Percentiles rank a stretch among this genome's conserved stretches.
phyloP scores from a whole-genome alignment of 1,139 yeast species.

The Yamadazyma atlantica region DNA sequence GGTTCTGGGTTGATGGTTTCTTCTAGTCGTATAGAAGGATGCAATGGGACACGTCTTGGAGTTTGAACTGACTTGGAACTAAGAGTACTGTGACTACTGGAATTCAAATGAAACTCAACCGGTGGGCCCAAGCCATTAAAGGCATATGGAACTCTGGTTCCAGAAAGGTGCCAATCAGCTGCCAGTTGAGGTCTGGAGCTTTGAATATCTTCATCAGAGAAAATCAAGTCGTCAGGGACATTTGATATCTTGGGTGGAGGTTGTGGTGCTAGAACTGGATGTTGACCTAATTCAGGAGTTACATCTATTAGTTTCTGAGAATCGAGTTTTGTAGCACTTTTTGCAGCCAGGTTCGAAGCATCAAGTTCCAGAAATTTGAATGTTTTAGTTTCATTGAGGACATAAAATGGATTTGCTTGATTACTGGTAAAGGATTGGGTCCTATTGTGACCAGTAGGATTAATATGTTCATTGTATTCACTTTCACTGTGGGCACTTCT shows the following conservation, averaged over 20 bases:
- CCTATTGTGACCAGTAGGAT: too few species aligned
- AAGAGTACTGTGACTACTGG: not conserved
- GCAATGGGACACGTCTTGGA: not conserved
- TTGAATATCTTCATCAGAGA: not conserved
- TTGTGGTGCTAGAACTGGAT: not conserved
- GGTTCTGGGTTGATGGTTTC: not conserved
- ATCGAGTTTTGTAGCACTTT: not conserved
- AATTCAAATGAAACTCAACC: not conserved
- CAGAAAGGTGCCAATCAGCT: not conserved
- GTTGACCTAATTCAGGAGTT: not conserved
- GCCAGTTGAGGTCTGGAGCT: not conserved
- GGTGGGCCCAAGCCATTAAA: slow-evolving; percentile 3
- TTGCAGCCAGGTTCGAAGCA: too few species aligned
- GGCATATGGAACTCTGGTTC: not conserved
- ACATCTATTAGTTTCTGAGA: not conserved
- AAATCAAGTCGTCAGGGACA: not conserved
- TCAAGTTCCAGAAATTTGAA: too few species aligned
- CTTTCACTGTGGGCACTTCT: not conserved
- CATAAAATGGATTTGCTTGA: too few species aligned
- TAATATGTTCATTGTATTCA: not conserved
- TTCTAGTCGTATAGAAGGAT: not conserved
- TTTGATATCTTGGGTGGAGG: not conserved
- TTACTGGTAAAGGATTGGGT: too few species aligned
- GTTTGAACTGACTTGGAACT: not conserved
- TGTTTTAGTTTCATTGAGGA: too few species aligned